These are phyloP conservation scores for Firmiana major DNA, from an alignment of 345 rosid genomes.

Conservation along the genomic window DNA sequence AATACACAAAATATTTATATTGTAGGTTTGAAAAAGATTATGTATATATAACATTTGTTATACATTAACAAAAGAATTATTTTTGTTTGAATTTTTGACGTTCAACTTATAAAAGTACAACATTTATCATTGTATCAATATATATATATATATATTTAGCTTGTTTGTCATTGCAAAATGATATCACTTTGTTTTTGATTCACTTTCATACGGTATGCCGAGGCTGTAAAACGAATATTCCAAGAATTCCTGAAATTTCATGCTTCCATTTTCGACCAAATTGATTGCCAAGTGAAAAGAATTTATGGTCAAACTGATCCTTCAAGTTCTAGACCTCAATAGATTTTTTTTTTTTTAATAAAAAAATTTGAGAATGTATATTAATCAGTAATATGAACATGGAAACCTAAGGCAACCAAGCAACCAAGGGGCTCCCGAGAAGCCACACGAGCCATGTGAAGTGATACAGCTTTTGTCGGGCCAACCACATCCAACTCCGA, in stretches of 20 bases:
- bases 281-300: neutral
- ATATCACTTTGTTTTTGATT: too few relatives aligned
- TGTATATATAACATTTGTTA: too few relatives aligned
- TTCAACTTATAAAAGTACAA: too few relatives aligned
- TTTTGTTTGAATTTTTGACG: too few relatives aligned
- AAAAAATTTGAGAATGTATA: neutral
- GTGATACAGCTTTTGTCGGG: slow-evolving; percentile 42
- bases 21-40: too few relatives aligned
- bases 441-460: slow-evolving; percentile 32
- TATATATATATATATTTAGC: too few relatives aligned
- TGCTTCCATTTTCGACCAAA: neutral
- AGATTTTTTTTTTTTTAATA: neutral
- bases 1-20: too few relatives aligned
- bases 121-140: too few relatives aligned
- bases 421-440: neutral
- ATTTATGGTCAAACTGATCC: neutral
- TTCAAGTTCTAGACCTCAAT: neutral
- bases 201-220: neutral
- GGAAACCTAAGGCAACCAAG: slow-evolving; percentile 4
- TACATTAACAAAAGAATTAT: too few relatives aligned
- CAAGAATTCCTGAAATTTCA: neutral
- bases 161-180: too few relatives aligned
- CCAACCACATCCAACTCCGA: slow-evolving; percentile 46
- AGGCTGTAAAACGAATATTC: neutral
- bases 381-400: neutral